Percentiles rank a stretch among this genome's conserved stretches.
Conservation (phyloP, 441 rosid species). For the Iberis amara region DNA sequence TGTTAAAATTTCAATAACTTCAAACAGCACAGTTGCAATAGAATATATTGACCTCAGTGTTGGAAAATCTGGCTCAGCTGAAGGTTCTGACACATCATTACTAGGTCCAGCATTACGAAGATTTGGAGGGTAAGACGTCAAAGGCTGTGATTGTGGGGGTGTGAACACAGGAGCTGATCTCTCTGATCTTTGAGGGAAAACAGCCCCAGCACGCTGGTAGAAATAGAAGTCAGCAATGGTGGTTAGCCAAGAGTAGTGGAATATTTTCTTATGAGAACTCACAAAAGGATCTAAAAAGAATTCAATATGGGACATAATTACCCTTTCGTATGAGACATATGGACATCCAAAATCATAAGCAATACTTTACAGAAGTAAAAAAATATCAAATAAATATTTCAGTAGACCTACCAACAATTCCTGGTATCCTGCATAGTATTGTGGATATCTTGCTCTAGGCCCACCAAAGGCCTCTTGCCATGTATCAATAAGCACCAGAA, state of each 20-base stretch:
- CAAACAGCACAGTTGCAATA: constrained; percentile 14
- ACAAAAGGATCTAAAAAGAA: constrained; percentile 3
- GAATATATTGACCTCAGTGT: constrained; percentile 57
- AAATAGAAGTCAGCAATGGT: constrained; percentile 18
- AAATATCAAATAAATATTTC: constrained; percentile 10
- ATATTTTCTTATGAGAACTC: constrained; percentile 9
- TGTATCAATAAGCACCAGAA: constrained; percentile 72
- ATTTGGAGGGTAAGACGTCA: constrained; percentile 75
- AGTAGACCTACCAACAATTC: constrained; percentile 78
- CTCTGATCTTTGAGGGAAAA: constrained; percentile 89
- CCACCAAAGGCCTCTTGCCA: constrained; percentile 99
- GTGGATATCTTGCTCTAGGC: constrained; percentile 91
- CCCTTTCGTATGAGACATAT: constrained; percentile 1
- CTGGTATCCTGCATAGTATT: constrained; percentile 88
- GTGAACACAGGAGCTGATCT: constrained; percentile 88
- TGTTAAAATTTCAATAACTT: constrained; percentile 5
- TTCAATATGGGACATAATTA: not conserved
- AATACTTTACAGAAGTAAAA: constrained; percentile 4
- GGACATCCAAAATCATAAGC: constrained; percentile 9
- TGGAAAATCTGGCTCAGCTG: constrained; percentile 80
- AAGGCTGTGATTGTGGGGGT: constrained; percentile 89
- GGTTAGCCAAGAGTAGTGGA: constrained; percentile 16
- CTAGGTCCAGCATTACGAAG: constrained; percentile 49
- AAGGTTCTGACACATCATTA: constrained; percentile 58
- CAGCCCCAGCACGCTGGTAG: constrained; percentile 93